These are phyloP conservation scores for Funneliformis caledonium DNA, from an alignment of 371 early-diverging fungal genomes.

Conservation along the genomic window DNA sequence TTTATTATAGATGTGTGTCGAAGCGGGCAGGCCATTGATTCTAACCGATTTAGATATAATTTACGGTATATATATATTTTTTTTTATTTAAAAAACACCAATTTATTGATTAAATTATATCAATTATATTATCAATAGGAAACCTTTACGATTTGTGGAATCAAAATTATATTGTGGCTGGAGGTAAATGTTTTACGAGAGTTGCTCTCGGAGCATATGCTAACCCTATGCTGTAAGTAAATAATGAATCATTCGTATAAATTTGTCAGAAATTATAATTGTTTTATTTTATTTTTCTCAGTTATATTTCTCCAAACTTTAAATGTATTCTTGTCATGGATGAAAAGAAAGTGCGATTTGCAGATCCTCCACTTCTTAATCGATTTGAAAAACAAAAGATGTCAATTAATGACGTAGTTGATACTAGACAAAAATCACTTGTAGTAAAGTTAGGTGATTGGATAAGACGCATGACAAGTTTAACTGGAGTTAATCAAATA, in stretches of 20 bases:
- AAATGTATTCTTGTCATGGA: conserved; percentile 38
- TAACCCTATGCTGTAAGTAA: no score
- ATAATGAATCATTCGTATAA: no score
- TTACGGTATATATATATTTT: conserved; percentile 22
- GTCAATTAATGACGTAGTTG: background rate
- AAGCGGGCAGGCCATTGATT: conserved; percentile 36
- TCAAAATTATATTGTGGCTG: conserved; percentile 38
- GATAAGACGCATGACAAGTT: conserved; percentile 24
- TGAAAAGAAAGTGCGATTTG: background rate
- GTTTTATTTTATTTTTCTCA: background rate
- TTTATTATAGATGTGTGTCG: conserved; percentile 34
- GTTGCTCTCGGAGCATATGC: no score
- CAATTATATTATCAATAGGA: background rate
- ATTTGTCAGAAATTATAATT: no score
- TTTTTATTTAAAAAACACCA: background rate
- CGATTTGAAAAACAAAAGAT: conserved; percentile 39
- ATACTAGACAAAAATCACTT: background rate
- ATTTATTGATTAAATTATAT: no score
- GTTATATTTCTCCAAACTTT: conserved; percentile 31
- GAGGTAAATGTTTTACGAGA: background rate
- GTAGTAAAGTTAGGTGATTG: conserved; percentile 11
- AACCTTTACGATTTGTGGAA: conserved; percentile 38
- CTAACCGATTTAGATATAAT: conserved; percentile 40
- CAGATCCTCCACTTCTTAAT: conserved; percentile 34
- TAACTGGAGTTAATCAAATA: background rate